A percentile compares a stretch with the other conserved stretches of the same genome.
phyloP scores from a whole-genome alignment of 768 basidiomycete genomes.

The Pleurotus sapidus region DNA sequence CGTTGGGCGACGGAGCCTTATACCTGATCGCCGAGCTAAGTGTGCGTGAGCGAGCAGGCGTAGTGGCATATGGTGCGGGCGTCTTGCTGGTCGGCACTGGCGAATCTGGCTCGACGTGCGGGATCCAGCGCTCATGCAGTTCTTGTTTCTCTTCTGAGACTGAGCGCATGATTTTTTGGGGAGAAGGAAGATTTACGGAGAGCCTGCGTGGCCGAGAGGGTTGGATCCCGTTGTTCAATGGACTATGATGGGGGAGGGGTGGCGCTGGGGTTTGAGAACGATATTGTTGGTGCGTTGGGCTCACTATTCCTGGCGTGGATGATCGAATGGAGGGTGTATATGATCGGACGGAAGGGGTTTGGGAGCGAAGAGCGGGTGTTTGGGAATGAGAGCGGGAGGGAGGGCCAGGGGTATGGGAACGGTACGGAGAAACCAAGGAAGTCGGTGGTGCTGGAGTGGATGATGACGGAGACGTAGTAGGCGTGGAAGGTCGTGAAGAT shows the following conservation, averaged over 20 bases:
- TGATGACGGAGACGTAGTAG: constrained; percentile 33
- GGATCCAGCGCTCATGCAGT: constrained; percentile 66
- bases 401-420: constrained; percentile 33
- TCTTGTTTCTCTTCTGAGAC: constrained; percentile 65
- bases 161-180: constrained; percentile 57
- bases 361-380: constrained; percentile 26
- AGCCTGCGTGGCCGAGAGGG: constrained; percentile 47
- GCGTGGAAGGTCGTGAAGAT: constrained; percentile 45
- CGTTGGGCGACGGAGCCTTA: constrained; percentile 3
- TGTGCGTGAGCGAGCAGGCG: neutral
- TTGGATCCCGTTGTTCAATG: constrained; percentile 4
- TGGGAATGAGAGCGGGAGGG: constrained; percentile 18
- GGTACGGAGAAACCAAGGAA: constrained; percentile 32
- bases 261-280: constrained; percentile 25
- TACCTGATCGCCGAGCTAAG: constrained; percentile 5
- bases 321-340: constrained; percentile 27
- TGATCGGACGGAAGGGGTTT: constrained; percentile 25
- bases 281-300: constrained; percentile 23
- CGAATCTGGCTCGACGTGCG: constrained; percentile 30
- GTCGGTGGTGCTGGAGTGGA: constrained; percentile 44
- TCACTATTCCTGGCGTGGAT: constrained; percentile 27
- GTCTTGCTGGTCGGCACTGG: constrained; percentile 7
- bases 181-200: constrained; percentile 37
- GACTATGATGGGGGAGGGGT: constrained; percentile 17
- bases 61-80: neutral